These are phyloP conservation scores for Coniferiporia weirii DNA, from an alignment of 1,284 basidiomycete genomes.

Conservation along the genomic window DNA sequence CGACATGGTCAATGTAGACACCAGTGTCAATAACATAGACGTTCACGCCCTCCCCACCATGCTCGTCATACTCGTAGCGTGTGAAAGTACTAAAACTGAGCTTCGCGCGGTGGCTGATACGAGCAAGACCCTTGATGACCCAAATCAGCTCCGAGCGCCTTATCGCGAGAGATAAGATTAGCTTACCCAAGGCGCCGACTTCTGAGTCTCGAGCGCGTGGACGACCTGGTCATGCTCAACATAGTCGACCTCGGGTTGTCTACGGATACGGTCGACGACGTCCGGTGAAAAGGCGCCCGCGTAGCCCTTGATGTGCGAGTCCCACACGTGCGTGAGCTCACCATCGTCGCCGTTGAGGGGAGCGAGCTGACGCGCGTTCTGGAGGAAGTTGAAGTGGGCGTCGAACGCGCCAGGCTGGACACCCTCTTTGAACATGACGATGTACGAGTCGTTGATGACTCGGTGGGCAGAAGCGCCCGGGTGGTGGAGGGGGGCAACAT, in stretches of 20 bases:
- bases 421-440: constrained; percentile 80
- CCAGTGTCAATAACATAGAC: constrained; percentile 85
- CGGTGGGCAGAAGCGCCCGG: constrained; percentile 50
- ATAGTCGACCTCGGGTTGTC: constrained; percentile 88
- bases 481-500: constrained; percentile 49
- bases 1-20: constrained; percentile 81
- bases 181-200: constrained; percentile 86
- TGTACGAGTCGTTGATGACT: constrained; percentile 83
- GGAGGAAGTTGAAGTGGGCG: constrained; percentile 72
- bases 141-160: constrained; percentile 8
- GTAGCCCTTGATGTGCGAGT: constrained; percentile 74
- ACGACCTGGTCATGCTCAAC: constrained; percentile 93
- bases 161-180: not conserved
- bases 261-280: constrained; percentile 76
- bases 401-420: constrained; percentile 50
- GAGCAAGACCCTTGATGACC: constrained; percentile 76
- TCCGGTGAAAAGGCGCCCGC: constrained; percentile 77
- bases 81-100: constrained; percentile 84
- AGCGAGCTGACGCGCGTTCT: constrained; percentile 49
- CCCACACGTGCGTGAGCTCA: constrained; percentile 70
- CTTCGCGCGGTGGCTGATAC: constrained; percentile 83
- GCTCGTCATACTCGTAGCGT: constrained; percentile 73
- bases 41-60: constrained; percentile 88
- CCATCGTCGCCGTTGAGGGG: constrained; percentile 39
- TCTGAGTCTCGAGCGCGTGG: constrained; percentile 63